Evolutionary conservation across 768 basidiomycete species (phyloP).

Genomic region (Mycena albidolilacea): DNA sequence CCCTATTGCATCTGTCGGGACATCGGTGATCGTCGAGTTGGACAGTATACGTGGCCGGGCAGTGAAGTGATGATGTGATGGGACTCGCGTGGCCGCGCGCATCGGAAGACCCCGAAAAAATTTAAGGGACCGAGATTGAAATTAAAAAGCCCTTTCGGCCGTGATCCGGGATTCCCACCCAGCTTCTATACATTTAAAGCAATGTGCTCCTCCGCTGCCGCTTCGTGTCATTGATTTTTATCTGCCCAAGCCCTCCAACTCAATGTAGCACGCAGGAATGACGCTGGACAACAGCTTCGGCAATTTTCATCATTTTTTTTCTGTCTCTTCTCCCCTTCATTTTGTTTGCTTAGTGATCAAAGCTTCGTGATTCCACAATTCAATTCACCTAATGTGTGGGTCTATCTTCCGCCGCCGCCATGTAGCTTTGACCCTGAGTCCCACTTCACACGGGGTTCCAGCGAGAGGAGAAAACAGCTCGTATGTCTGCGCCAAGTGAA

Average conservation of each 20-base stretch:
- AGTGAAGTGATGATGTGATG: constrained; percentile 9
- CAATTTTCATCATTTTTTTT: neutral
- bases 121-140: neutral
- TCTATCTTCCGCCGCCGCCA: neutral
- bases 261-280: no score
- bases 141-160: constrained; percentile 14
- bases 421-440: neutral
- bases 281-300: no score
- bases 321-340: neutral
- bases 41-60: neutral
- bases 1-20: no score
- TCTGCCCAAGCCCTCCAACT: no score
- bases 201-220: neutral
- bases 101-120: no score
- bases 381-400: neutral
- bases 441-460: neutral
- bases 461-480: constrained; percentile 2
- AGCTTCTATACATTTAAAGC: constrained; percentile 5
- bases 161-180: constrained; percentile 19
- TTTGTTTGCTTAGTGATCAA: neutral
- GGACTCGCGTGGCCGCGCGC: neutral
- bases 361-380: neutral
- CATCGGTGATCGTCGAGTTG: no score
- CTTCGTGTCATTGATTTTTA: no score
- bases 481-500: constrained; percentile 11